These are phyloP conservation scores for Termitomyces bulborhizus DNA, from an alignment of 768 basidiomycete genomes.

Conservation along the genomic window DNA sequence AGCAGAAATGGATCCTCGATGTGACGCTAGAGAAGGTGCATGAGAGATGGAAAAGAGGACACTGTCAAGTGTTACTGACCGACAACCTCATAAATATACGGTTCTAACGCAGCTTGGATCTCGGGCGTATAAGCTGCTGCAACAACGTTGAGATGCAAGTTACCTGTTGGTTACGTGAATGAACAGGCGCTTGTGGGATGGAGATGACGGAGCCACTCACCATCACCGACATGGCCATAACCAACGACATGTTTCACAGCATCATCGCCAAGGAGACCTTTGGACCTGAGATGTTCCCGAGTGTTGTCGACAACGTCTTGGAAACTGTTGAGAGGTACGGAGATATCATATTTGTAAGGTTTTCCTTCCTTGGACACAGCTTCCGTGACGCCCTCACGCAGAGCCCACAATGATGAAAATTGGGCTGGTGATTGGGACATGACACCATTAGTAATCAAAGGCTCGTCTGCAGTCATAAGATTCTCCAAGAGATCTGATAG, in stretches of 20 bases:
- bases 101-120: slow-evolving; percentile 84
- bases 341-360: slow-evolving; percentile 95
- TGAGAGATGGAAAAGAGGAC: background rate
- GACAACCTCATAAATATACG: slow-evolving; percentile 91
- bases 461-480: slow-evolving; percentile 67
- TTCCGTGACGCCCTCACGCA: slow-evolving; percentile 91
- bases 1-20: slow-evolving; percentile 90
- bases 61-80: slow-evolving; percentile 36
- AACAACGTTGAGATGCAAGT: slow-evolving; percentile 88
- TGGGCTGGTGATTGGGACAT: slow-evolving; percentile 89
- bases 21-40: slow-evolving; percentile 42
- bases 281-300: slow-evolving; percentile 60
- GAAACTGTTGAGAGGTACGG: slow-evolving; percentile 81
- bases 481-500: slow-evolving; percentile 68
- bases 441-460: slow-evolving; percentile 84
- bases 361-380: slow-evolving; percentile 91
- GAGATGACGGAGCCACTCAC: slow-evolving; percentile 33
- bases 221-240: slow-evolving; percentile 96
- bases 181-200: background rate
- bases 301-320: slow-evolving; percentile 82
- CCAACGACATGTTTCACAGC: slow-evolving; percentile 85
- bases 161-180: slow-evolving; percentile 44
- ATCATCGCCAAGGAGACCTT: slow-evolving; percentile 63
- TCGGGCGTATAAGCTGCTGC: slow-evolving; percentile 79
- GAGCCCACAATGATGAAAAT: slow-evolving; percentile 83